Conservation (phyloP, 2,329 filamentous ascomycete species). For the Verticillium zaregamsianum region DNA sequence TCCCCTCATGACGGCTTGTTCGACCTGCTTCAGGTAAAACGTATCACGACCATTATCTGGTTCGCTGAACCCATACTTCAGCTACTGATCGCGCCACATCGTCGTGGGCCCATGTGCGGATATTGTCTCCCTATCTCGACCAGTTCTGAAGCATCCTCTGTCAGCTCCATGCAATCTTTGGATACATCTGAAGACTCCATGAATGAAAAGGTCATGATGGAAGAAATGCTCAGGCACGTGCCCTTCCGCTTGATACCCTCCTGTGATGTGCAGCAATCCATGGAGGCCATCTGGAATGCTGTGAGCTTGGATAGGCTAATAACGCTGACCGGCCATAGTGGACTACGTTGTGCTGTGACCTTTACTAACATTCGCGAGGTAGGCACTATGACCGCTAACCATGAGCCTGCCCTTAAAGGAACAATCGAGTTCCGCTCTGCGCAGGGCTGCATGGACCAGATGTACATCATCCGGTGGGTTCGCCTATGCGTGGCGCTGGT, state of each 20-base stretch:
- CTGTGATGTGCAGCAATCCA: not conserved
- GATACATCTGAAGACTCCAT: not conserved
- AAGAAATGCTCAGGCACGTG: not conserved
- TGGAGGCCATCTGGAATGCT: not conserved
- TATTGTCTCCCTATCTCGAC: not conserved
- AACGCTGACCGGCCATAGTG: not conserved
- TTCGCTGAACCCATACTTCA: constrained; percentile 2
- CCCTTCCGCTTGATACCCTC: not conserved
- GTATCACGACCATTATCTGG: constrained; percentile 2
- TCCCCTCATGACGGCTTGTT: constrained; percentile 3
- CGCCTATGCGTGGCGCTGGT: not conserved
- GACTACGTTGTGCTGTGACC: not conserved
- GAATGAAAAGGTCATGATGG: not conserved
- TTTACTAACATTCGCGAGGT: not conserved
- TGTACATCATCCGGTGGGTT: not conserved
- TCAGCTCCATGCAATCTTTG: not conserved
- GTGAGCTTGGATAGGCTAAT: not conserved
- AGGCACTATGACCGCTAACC: not conserved
- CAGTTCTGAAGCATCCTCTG: not conserved
- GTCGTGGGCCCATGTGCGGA: not conserved
- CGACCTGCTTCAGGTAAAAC: constrained; percentile 1
- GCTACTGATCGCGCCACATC: not conserved
- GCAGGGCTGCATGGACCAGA: not conserved
- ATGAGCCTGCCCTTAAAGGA: not conserved
- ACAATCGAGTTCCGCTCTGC: not conserved